Base-by-base conservation (phyloP, 306 rosid species). In the Senna tora region DNA sequence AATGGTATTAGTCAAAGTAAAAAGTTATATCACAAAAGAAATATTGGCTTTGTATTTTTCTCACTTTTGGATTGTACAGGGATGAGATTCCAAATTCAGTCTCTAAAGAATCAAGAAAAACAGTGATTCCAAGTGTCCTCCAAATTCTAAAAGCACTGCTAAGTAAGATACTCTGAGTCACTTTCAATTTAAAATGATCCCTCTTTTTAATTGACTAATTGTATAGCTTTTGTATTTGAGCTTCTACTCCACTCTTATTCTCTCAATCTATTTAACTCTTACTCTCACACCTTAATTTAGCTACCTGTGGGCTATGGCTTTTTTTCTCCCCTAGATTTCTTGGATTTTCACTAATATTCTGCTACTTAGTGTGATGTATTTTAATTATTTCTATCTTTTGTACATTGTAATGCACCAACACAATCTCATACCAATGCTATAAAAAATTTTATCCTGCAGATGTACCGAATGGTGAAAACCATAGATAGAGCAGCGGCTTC, bases 381-480 rank as follows among this genome's bases (percentile, higher is more conserved):
- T 9, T 28, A 20, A n/a, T 32, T 53, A n/a, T 4, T 58, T 30
- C 15, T 57, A 25, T 32, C 3, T 30, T 7, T 57, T 38, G 28
- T 57, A n/a, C n/a, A n/a, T 32, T 20, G 21, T 13, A 6, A 46
- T 20, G 16, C 60, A 34, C 25, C 49, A 12, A 32, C n/a, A 33
- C 30, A 54, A 21, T 55, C 52, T 60, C 46, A 50, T 65, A 17
- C 22, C 47, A 8, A 13, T 57, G 17, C 34, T 54, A 32, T 9
- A 28, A 32, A 8, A 55, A 11, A 42, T 76, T 69, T 9, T 41
- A 41, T 41, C 71, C n/a, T 81, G 41, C 83, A 94, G 99, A 94
- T 94, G 99, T 94, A 91, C 79, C 85, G 99, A 77, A 94, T 97
- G 78, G 99, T 94, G 66, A 94, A 94, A 72, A 94, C 96, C 32